A percentile compares a stretch with the other conserved stretches of the same genome.
Evolutionary conservation across 208 protist genomes (phyloP).

Genomic region (Trypanosoma melophagium): DNA sequence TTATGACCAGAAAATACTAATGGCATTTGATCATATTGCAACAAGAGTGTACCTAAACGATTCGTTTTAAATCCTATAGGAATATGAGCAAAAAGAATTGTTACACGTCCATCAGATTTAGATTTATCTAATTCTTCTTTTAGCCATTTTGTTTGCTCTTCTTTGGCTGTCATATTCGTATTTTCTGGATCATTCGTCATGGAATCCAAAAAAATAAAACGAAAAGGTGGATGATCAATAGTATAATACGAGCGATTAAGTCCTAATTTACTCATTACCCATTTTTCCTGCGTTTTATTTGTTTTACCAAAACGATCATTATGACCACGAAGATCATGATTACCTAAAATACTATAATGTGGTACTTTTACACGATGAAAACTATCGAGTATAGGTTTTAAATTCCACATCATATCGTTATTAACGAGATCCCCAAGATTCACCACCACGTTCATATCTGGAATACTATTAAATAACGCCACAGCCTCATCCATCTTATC

Average conservation of each 20-base stretch:
- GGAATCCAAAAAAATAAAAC: constrained; percentile 34
- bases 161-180: constrained; percentile 17
- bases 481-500: constrained; percentile 36
- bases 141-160: constrained; percentile 29
- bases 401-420: constrained; percentile 39
- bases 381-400: constrained; percentile 28
- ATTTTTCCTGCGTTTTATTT: constrained; percentile 34
- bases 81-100: constrained; percentile 34
- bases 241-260: constrained; percentile 29
- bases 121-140: constrained; percentile 22
- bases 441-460: constrained; percentile 27
- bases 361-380: constrained; percentile 19
- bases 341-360: constrained; percentile 36
- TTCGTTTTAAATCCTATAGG: constrained; percentile 39
- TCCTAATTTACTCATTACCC: constrained; percentile 27
- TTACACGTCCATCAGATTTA: constrained; percentile 15
- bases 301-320: constrained; percentile 40
- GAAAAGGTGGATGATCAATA: constrained; percentile 33
- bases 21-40: constrained; percentile 29
- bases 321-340: constrained; percentile 37
- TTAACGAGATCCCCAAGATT: constrained; percentile 37
- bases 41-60: constrained; percentile 17
- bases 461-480: constrained; percentile 19
- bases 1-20: constrained; percentile 35
- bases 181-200: constrained; percentile 28